A percentile compares a stretch with the other conserved stretches of the same genome.
Evolutionary conservation across 345 rosid species (phyloP).

Genomic region (Populus alba): DNA sequence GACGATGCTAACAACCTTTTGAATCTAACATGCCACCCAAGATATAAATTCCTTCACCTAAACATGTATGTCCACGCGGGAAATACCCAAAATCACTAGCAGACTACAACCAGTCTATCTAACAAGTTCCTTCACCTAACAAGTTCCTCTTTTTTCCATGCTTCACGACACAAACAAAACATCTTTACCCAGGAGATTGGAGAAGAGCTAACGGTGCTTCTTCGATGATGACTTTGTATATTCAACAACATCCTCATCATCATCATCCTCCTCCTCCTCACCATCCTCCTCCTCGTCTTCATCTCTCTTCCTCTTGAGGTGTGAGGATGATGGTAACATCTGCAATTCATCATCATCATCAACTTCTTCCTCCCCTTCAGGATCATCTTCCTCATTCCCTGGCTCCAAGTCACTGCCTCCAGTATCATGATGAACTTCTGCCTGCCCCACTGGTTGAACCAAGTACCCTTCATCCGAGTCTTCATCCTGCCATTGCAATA

Average conservation of each 20-base stretch:
- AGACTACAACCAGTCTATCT: conserved; percentile 20
- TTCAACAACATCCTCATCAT: conserved; percentile 23
- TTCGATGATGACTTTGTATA: conserved; percentile 32
- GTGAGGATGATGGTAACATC: conserved; percentile 37
- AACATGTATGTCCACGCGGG: conserved; percentile 10
- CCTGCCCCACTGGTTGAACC: conserved; percentile 56
- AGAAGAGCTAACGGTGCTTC: conserved; percentile 35
- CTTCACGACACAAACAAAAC: conserved; percentile 10
- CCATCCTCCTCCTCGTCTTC: conserved; percentile 23
- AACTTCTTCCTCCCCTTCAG: conserved; percentile 43
- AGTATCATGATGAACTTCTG: conserved; percentile 41
- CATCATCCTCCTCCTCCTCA: conserved; percentile 11
- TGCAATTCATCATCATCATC: conserved; percentile 25
- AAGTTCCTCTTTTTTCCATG: conserved; percentile 16
- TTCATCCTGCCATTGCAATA: conserved; percentile 49
- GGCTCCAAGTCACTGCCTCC: conserved; percentile 48
- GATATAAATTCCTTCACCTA: conserved; percentile 19
- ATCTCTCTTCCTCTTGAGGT: conserved; percentile 53
- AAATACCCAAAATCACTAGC: conserved; percentile 20
- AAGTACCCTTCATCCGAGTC: conserved; percentile 57
- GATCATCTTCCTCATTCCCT: conserved; percentile 46
- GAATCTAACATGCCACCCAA: conserved; percentile 30
- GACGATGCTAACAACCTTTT: conserved; percentile 41
- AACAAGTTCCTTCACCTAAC: conserved; percentile 20
- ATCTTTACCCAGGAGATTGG: background rate